Evolutionary conservation across 495 filamentous ascomycete species (phyloP).

Genomic region (Delitschia confertaspora): DNA sequence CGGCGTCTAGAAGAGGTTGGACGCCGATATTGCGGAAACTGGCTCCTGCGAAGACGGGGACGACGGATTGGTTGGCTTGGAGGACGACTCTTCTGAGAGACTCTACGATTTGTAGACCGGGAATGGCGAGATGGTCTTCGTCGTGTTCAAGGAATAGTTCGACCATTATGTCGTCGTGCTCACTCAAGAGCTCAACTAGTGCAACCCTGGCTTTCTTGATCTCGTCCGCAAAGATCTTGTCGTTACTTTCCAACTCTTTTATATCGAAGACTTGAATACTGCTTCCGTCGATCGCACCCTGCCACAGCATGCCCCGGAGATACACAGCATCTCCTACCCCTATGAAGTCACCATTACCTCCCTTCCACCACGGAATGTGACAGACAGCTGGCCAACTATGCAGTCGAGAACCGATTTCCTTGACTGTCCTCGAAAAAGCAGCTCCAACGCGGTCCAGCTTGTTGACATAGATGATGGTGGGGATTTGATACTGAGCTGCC

Average conservation of each 20-base stretch:
- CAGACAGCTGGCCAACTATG: constrained; percentile 82
- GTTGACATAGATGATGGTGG: constrained; percentile 82
- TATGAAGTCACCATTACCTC: constrained; percentile 59
- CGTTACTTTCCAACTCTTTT: constrained; percentile 43
- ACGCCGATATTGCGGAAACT: constrained; percentile 93
- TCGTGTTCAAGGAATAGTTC: constrained; percentile 71
- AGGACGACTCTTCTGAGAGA: constrained; percentile 67
- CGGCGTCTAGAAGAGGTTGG: constrained; percentile 80
- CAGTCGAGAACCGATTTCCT: constrained; percentile 71
- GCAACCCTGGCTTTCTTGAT: constrained; percentile 64
- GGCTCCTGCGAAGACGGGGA: constrained; percentile 85
- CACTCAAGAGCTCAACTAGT: constrained; percentile 74
- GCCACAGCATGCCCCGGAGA: constrained; percentile 43
- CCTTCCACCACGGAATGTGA: constrained; percentile 87
- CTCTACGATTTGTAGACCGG: constrained; percentile 53
- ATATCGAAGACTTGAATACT: constrained; percentile 44
- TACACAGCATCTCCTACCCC: constrained; percentile 78
- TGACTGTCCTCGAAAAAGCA: constrained; percentile 76
- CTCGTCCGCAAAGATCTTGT: constrained; percentile 53
- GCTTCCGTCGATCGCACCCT: constrained; percentile 61
- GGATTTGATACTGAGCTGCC: constrained; percentile 75
- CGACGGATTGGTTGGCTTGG: constrained; percentile 48
- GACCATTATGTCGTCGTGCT: constrained; percentile 77
- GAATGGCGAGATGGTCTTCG: constrained; percentile 61
- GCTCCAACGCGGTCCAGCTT: constrained; percentile 95